phyloP scores from a whole-genome alignment of 257 asterid species.

The Solanum virginianum region DNA sequence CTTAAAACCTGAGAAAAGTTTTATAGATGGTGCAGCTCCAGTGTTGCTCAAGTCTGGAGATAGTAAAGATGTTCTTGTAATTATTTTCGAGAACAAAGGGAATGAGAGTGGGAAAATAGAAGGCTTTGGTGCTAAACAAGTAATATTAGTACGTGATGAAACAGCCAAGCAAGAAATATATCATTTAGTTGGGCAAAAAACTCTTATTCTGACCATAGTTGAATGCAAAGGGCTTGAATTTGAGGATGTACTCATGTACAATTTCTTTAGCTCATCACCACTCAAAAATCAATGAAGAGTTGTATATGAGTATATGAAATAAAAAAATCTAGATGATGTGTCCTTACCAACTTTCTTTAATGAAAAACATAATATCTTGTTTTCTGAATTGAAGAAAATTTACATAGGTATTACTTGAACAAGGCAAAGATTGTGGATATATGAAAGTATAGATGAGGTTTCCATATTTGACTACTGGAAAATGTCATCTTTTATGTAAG shows the following conservation, averaged over 20 bases:
- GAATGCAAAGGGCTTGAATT: constrained; percentile 72
- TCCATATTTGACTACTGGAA: constrained; percentile 62
- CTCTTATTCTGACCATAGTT: constrained; percentile 44
- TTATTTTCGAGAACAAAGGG: constrained; percentile 34
- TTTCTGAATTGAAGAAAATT: constrained; percentile 52
- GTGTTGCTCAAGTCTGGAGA: too few species aligned
- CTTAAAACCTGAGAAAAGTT: constrained; percentile 47
- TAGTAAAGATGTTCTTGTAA: constrained; percentile 29
- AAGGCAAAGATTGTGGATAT: constrained; percentile 60
- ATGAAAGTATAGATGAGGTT: constrained; percentile 32
- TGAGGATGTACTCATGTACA: constrained; percentile 62
- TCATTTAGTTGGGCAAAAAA: constrained; percentile 28
- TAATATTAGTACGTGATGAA: constrained; percentile 51
- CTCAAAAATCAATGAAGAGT: constrained; percentile 52
- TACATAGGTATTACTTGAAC: constrained; percentile 65
- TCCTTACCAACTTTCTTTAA: constrained; percentile 36
- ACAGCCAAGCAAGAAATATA: constrained; percentile 24
- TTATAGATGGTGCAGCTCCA: constrained; percentile 52
- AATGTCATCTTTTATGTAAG: constrained; percentile 34
- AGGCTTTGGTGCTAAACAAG: constrained; percentile 65
- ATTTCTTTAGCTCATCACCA: constrained; percentile 61
- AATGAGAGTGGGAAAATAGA: constrained; percentile 24
- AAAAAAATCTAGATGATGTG: constrained; percentile 22
- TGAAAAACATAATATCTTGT: constrained; percentile 40
- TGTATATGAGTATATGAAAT: constrained; percentile 36